Percentiles rank a stretch among this genome's conserved stretches.
These are phyloP conservation scores for Xylariomycetidae sp. DNA, from an alignment of 2,329 filamentous ascomycete genomes.

Conservation along the genomic window DNA sequence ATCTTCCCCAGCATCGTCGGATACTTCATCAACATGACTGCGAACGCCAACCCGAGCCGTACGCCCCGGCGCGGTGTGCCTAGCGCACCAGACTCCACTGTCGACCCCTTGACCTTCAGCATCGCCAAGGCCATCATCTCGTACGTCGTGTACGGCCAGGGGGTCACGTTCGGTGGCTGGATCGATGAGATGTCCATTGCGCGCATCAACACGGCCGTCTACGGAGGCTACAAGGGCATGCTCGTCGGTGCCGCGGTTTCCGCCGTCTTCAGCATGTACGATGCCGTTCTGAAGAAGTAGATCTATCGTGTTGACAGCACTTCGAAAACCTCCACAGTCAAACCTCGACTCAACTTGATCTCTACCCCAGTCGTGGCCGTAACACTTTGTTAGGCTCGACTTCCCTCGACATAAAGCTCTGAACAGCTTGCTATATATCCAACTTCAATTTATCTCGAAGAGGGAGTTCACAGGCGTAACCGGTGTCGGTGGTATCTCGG, in stretches of 20 bases:
- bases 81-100: constrained; percentile 45
- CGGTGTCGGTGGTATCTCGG: too few species aligned
- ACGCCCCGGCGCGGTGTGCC: not conserved
- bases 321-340: not conserved
- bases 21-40: constrained; percentile 87
- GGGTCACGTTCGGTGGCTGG: constrained; percentile 55
- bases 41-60: constrained; percentile 24
- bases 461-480: too few species aligned
- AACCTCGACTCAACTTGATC: constrained; percentile 1
- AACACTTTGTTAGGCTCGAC: too few species aligned
- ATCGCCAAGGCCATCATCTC: constrained; percentile 77
- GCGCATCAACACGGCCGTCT: constrained; percentile 60
- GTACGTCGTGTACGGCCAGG: constrained; percentile 72
- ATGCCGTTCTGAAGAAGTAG: constrained; percentile 67
- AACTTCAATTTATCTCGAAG: too few species aligned
- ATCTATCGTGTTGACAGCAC: not conserved
- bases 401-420: too few species aligned
- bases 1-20: constrained; percentile 64
- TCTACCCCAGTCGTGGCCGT: constrained; percentile 1
- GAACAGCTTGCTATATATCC: too few species aligned
- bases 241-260: constrained; percentile 64
- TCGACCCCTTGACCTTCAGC: constrained; percentile 88
- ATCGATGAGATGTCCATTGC: constrained; percentile 54
- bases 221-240: constrained; percentile 65
- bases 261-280: constrained; percentile 65